Evolutionary conservation across 345 rosid species (phyloP).

Genomic region (Populus davidiana): DNA sequence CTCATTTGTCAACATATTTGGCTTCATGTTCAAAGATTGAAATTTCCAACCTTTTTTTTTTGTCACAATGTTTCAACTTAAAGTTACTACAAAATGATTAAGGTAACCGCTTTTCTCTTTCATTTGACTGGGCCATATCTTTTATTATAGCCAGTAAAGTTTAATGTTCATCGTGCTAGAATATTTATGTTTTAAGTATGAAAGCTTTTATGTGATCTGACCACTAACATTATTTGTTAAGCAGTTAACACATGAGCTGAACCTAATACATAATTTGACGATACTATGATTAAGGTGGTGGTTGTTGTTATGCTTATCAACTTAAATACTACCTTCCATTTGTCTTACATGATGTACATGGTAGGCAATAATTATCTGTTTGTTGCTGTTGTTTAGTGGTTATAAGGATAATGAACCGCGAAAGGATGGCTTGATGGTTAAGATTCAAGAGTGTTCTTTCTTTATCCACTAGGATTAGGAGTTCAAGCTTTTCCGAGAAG

Average conservation of each 20-base stretch:
- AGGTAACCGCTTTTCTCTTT: conserved; percentile 14
- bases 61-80: conserved; percentile 40
- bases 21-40: conserved; percentile 35
- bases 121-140: conserved; percentile 9
- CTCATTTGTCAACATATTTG: conserved; percentile 23
- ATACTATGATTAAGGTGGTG: no score
- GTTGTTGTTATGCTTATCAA: neutral
- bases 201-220: neutral
- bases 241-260: neutral
- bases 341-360: neutral
- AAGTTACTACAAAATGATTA: conserved; percentile 32
- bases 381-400: no score
- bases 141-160: neutral
- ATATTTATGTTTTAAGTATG: neutral
- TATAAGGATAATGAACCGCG: no score
- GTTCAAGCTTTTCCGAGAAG: neutral
- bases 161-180: neutral
- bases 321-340: neutral
- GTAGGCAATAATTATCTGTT: neutral
- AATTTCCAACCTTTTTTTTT: neutral
- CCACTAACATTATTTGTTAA: neutral
- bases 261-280: neutral
- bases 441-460: no score
- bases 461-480: no score
- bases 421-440: no score